These are phyloP conservation scores for Argentina anserina DNA, from an alignment of 306 rosid species.

Conservation along the genomic window DNA sequence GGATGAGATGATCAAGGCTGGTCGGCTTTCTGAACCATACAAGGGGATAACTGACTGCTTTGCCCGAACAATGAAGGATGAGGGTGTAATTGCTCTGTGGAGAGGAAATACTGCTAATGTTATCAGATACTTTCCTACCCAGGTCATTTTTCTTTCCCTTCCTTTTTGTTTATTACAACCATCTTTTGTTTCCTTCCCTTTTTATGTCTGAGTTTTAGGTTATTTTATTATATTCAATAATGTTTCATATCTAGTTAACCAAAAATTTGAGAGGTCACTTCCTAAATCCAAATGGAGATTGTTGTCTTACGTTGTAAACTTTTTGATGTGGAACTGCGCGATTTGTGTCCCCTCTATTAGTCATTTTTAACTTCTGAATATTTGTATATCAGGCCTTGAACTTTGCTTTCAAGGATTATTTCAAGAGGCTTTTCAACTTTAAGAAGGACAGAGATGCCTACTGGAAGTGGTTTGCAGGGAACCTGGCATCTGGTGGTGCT, in stretches of 20 bases:
- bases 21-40: conserved; percentile 76
- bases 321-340: neutral
- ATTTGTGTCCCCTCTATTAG: neutral
- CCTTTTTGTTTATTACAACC: neutral
- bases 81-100: conserved; percentile 75
- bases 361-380: neutral
- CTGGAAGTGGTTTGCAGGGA: conserved; percentile 97
- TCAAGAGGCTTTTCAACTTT: conserved; percentile 84
- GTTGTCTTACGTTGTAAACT: neutral
- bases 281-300: neutral
- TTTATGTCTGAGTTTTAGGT: neutral
- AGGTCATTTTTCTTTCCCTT: conserved; percentile 42
- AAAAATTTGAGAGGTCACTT: neutral
- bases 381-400: conserved; percentile 60
- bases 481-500: conserved; percentile 85
- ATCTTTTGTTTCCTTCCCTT: neutral
- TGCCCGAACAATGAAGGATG: conserved; percentile 78
- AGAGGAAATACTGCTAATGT: conserved; percentile 94
- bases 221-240: neutral
- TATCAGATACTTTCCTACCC: conserved; percentile 88
- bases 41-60: conserved; percentile 82
- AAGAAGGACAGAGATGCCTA: conserved; percentile 84
- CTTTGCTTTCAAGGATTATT: conserved; percentile 92
- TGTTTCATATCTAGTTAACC: neutral
- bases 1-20: conserved; percentile 79